Percentiles rank a stretch among this genome's conserved stretches.
Conservation (phyloP, 2,329 filamentous ascomycete species). For the Epichloe baconii region DNA sequence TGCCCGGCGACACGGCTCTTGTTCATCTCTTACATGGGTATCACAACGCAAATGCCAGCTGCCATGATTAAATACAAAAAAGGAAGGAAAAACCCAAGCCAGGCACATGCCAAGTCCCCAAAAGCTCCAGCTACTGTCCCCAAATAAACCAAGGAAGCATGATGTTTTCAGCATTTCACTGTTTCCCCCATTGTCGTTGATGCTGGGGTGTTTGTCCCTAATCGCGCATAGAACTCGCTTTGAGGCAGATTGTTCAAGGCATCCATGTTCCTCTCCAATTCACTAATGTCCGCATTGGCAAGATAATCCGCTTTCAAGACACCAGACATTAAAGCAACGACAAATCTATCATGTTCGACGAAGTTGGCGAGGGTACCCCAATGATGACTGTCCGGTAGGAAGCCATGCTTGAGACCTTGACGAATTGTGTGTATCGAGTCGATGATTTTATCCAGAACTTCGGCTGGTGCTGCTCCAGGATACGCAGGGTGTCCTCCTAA, state of each 20-base stretch:
- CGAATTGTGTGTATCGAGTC: slow-evolving; percentile 14
- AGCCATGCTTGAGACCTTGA: slow-evolving; percentile 13
- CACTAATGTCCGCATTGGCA: slow-evolving; percentile 13
- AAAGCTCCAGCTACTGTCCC: background rate
- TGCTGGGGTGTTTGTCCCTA: background rate
- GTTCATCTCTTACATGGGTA: slow-evolving; percentile 1
- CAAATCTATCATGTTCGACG: slow-evolving; percentile 17
- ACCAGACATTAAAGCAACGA: slow-evolving; percentile 16
- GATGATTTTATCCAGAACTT: slow-evolving; percentile 11
- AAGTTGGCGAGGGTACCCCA: slow-evolving; percentile 21
- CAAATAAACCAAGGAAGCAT: background rate
- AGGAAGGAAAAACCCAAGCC: background rate
- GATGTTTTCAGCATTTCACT: background rate
- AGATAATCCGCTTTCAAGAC: slow-evolving; percentile 15
- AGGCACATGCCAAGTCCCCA: background rate
- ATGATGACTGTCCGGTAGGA: slow-evolving; percentile 20
- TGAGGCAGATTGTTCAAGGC: slow-evolving; percentile 14
- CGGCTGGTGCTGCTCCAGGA: background rate
- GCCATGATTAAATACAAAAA: background rate
- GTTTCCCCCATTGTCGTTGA: background rate
- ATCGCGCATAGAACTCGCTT: slow-evolving; percentile 11
- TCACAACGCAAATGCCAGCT: background rate
- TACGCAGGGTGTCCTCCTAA: background rate
- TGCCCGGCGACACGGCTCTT: background rate
- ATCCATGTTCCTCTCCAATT: slow-evolving; percentile 15